phyloP scores from a whole-genome alignment of 768 basidiomycete genomes.

The Crepidotus variabilis region DNA sequence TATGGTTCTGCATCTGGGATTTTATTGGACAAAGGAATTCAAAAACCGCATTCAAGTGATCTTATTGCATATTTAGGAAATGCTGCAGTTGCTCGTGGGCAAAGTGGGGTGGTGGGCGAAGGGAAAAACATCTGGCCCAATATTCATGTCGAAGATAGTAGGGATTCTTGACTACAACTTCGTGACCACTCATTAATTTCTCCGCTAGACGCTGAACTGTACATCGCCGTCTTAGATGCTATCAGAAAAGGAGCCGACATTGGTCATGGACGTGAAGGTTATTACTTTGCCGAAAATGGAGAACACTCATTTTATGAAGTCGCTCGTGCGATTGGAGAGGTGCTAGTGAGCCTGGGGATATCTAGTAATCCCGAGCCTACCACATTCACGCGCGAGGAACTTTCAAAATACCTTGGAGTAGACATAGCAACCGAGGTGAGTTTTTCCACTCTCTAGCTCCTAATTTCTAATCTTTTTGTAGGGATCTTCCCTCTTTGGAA shows the following conservation, averaged over 20 bases:
- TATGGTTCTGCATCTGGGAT: conserved; percentile 46
- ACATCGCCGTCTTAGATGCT: conserved; percentile 37
- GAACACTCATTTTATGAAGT: conserved; percentile 44
- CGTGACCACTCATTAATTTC: neutral
- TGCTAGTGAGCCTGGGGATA: conserved; percentile 34
- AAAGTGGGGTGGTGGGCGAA: conserved; percentile 50
- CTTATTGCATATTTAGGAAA: neutral
- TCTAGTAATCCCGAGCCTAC: conserved; percentile 36
- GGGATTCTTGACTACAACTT: conserved; percentile 9
- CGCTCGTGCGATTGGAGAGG: conserved; percentile 33
- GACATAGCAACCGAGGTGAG: neutral
- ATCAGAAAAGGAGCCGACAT: conserved; percentile 23
- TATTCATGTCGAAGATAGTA: conserved; percentile 52
- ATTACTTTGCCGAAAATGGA: conserved; percentile 50
- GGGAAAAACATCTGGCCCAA: conserved; percentile 55
- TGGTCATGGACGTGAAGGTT: conserved; percentile 46
- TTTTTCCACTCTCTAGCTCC: neutral
- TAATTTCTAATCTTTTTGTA: neutral
- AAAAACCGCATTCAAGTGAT: neutral
- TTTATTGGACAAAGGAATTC: conserved; percentile 32
- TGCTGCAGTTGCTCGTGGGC: conserved; percentile 40
- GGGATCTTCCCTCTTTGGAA: conserved; percentile 14
- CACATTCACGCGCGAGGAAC: conserved; percentile 41
- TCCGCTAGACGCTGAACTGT: conserved; percentile 39
- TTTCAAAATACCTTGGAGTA: conserved; percentile 35